Conservation (phyloP, 306 rosid species). For the Gastrolobium bilobum region DNA sequence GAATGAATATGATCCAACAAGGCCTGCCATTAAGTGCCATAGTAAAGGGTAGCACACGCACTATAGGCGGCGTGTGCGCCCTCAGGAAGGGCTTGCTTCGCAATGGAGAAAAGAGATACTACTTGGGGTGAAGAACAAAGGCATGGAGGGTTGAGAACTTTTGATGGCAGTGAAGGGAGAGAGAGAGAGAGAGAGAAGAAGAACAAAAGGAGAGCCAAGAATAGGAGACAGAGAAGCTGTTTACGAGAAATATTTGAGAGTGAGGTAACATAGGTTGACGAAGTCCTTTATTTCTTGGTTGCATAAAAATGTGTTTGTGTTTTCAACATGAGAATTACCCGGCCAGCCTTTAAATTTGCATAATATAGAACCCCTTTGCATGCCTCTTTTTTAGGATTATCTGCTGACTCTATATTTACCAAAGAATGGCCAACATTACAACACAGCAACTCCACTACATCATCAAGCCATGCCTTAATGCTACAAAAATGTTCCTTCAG, state of each 20-base stretch:
- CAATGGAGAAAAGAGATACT: slow-evolving; percentile 29
- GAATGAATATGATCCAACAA: neutral
- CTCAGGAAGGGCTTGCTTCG: slow-evolving; percentile 51
- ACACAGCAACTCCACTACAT: neutral
- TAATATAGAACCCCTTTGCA: slow-evolving; percentile 5
- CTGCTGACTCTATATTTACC: slow-evolving; percentile 32
- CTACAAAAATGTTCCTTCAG: neutral
- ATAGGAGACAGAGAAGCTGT: slow-evolving; percentile 51
- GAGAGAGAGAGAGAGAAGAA: slow-evolving; percentile 1
- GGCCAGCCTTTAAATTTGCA: slow-evolving; percentile 53
- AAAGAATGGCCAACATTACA: neutral
- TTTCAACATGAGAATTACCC: slow-evolving; percentile 46
- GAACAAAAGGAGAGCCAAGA: slow-evolving; percentile 47
- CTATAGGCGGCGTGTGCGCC: slow-evolving; percentile 70
- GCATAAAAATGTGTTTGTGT: slow-evolving; percentile 16
- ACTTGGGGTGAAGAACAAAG: slow-evolving; percentile 33
- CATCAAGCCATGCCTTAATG: neutral
- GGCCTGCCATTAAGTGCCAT: slow-evolving; percentile 53
- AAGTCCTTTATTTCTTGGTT: slow-evolving; percentile 54
- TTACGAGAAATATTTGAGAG: slow-evolving; percentile 16
- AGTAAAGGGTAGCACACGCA: slow-evolving; percentile 50
- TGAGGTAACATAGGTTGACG: slow-evolving; percentile 53
- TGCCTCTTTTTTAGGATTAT: slow-evolving; percentile 43
- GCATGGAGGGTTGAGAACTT: slow-evolving; percentile 47
- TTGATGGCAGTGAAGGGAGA: slow-evolving; percentile 53